phyloP scores from a whole-genome alignment of 495 filamentous ascomycete species.

The Melanomma pulvis-pyrius region DNA sequence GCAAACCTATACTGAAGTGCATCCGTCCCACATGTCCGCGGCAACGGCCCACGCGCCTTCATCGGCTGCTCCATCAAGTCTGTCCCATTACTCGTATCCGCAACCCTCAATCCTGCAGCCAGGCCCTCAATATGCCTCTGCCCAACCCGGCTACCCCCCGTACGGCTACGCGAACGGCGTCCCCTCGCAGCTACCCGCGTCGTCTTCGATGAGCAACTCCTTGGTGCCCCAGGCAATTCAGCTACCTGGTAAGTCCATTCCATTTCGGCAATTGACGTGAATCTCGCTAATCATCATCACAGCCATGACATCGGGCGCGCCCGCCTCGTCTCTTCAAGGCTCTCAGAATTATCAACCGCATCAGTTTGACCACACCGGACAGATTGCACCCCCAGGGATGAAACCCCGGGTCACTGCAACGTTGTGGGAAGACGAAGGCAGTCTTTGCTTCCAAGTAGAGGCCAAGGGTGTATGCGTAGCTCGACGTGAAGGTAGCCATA shows the following conservation, averaged over 20 bases:
- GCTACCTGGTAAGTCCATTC: constrained; percentile 40
- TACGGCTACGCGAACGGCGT: constrained; percentile 49
- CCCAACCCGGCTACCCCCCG: constrained; percentile 69
- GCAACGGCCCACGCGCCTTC: constrained; percentile 79
- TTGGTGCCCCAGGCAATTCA: constrained; percentile 41
- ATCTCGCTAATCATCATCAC: not conserved
- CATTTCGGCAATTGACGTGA: not conserved
- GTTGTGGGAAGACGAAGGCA: constrained; percentile 97
- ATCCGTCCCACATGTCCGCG: constrained; percentile 78
- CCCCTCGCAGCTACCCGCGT: constrained; percentile 47
- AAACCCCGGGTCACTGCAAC: constrained; percentile 98
- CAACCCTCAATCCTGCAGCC: constrained; percentile 84
- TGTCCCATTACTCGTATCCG: constrained; percentile 67
- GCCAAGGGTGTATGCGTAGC: constrained; percentile 96
- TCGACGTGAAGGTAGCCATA: constrained; percentile 77
- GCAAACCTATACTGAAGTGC: constrained; percentile 81
- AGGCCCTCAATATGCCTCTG: constrained; percentile 75
- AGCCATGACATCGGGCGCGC: constrained; percentile 41
- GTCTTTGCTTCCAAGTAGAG: constrained; percentile 96
- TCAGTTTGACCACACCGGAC: constrained; percentile 85
- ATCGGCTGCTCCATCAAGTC: constrained; percentile 74
- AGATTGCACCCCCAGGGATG: constrained; percentile 91
- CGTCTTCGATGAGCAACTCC: constrained; percentile 64
- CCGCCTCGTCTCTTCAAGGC: constrained; percentile 25
- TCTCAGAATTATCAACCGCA: constrained; percentile 51